Conservation (phyloP, 768 basidiomycete genomes). For the Trametes gibbosa region DNA sequence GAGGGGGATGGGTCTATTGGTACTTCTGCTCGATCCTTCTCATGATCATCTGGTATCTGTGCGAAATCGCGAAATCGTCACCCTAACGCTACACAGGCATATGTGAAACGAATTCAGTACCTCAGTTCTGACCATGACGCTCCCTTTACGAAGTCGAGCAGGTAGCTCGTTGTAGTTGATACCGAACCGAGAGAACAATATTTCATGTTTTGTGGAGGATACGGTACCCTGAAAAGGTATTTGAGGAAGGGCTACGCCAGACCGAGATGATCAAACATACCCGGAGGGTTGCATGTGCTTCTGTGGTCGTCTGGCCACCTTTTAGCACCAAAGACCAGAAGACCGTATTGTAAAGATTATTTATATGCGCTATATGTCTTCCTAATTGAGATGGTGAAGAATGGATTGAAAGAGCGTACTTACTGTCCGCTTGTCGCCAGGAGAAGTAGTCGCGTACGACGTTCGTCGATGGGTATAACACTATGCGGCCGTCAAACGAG, state of each 20-base stretch:
- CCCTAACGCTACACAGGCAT: neutral
- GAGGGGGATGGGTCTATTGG: too few relatives aligned
- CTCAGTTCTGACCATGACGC: slow-evolving; percentile 70
- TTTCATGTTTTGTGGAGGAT: slow-evolving; percentile 88
- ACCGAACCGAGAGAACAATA: slow-evolving; percentile 75
- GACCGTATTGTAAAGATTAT: slow-evolving; percentile 93
- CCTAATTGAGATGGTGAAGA: too few relatives aligned
- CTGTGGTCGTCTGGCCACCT: slow-evolving; percentile 70
- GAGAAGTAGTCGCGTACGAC: slow-evolving; percentile 89
- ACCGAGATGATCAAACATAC: slow-evolving; percentile 44
- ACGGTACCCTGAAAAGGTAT: slow-evolving; percentile 68
- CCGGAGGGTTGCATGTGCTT: slow-evolving; percentile 79
- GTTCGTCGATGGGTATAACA: slow-evolving; percentile 71
- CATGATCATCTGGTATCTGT: neutral
- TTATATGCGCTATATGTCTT: slow-evolving; percentile 76
- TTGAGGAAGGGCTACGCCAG: neutral
- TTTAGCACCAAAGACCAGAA: slow-evolving; percentile 94
- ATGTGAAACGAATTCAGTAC: slow-evolving; percentile 36
- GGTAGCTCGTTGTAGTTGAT: slow-evolving; percentile 86
- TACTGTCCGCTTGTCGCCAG: slow-evolving; percentile 96
- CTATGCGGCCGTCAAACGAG: slow-evolving; percentile 87
- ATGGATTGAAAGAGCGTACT: slow-evolving; percentile 31
- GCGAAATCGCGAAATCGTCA: neutral
- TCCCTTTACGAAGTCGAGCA: slow-evolving; percentile 79
- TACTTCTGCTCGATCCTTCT: neutral